Conservation (phyloP, 306 rosid species). For the Castanopsis chinensis region DNA sequence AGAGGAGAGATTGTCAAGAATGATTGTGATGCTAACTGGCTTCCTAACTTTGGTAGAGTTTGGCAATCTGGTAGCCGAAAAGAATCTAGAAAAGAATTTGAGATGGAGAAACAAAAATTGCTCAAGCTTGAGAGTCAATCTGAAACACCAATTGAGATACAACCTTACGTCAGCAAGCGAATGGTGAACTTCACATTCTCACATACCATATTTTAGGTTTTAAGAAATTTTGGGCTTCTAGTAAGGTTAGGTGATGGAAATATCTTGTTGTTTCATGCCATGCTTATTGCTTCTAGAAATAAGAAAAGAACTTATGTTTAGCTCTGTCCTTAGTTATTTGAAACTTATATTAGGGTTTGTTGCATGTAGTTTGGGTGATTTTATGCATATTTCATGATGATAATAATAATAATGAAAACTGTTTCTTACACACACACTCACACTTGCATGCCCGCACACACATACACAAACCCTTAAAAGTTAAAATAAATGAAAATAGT, state of each 20-base stretch:
- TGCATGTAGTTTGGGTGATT: background rate
- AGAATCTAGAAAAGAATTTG: conserved; percentile 84
- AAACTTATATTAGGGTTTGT: background rate
- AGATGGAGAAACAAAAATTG: conserved; percentile 63
- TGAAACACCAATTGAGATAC: conserved; percentile 54
- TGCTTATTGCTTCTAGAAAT: background rate
- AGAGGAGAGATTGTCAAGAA: no score
- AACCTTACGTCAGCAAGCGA: conserved; percentile 85
- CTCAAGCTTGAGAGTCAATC: conserved; percentile 48
- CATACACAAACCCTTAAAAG: background rate
- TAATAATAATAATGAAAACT: background rate
- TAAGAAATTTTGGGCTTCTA: no score
- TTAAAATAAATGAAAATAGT: background rate
- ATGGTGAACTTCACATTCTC: conserved; percentile 57
- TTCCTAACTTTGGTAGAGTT: no score
- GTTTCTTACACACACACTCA: background rate
- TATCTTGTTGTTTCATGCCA: background rate
- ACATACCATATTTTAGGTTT: no score
- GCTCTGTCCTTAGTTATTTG: background rate
- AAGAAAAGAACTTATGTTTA: background rate
- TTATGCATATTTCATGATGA: background rate
- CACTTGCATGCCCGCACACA: accelerated
- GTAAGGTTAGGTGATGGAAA: no score
- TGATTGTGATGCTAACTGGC: no score
- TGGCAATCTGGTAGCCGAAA: conserved; percentile 98